Conservation (phyloP, 108 stramenopile species). For the Conticribra weissflogii region DNA sequence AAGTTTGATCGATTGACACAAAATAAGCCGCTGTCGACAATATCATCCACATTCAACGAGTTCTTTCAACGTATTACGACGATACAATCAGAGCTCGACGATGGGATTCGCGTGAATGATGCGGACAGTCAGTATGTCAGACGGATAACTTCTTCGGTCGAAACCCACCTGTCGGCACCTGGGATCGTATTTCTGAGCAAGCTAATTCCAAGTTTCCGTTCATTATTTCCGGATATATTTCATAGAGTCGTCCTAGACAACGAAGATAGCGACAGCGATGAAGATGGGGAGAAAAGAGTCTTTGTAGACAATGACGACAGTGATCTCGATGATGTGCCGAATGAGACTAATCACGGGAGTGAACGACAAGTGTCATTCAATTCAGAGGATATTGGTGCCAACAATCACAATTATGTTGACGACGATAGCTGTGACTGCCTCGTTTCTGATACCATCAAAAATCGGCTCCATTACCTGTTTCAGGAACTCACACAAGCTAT, state of each 20-base stretch:
- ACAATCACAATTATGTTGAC: neutral
- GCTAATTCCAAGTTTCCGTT: slow-evolving; percentile 1
- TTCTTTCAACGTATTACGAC: neutral
- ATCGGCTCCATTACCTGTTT: slow-evolving; percentile 11
- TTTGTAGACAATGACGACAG: neutral
- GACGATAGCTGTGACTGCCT: neutral
- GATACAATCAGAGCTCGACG: neutral
- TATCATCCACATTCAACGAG: neutral
- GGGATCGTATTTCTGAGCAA: slow-evolving; percentile 6
- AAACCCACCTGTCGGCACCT: neutral
- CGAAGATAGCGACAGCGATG: neutral
- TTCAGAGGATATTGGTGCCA: neutral
- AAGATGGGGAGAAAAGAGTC: neutral
- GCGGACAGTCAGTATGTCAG: neutral
- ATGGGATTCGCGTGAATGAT: neutral
- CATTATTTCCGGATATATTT: slow-evolving; percentile 4
- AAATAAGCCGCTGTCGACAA: neutral
- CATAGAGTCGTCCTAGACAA: slow-evolving; percentile 5
- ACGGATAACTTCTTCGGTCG: neutral
- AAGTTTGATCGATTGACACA: neutral
- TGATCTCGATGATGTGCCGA: neutral
- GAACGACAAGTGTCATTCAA: too few relatives aligned
- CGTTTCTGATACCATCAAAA: neutral
- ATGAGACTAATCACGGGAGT: too few relatives aligned
- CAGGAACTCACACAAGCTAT: slow-evolving; percentile 4